phyloP scores from a whole-genome alignment of 2,329 filamentous ascomycete genomes.

The Paracoccidioides lutzii region DNA sequence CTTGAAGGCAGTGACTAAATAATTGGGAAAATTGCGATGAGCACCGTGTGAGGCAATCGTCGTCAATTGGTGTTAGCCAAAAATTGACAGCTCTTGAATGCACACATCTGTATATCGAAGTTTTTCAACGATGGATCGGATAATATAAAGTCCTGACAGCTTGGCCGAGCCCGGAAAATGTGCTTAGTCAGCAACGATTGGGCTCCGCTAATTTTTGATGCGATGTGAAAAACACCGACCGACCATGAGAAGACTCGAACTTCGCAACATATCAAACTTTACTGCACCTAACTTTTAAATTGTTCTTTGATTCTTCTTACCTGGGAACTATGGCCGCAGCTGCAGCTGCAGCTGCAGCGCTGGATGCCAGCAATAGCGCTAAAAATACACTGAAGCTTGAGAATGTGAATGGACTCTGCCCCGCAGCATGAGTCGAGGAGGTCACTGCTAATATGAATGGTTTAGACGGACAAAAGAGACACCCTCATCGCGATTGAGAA shows the following conservation, averaged over 20 bases:
- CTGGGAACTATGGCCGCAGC: conserved; percentile 27
- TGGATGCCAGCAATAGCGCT: conserved; percentile 42
- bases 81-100: neutral
- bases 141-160: neutral
- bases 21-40: neutral
- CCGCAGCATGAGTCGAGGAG: conserved; percentile 9
- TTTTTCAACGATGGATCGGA: neutral
- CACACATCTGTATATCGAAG: neutral
- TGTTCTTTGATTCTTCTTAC: neutral
- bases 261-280: neutral
- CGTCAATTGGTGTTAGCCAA: neutral
- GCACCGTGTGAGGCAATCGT: neutral
- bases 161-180: too few relatives aligned
- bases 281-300: neutral
- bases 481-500: conserved; percentile 72
- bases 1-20: conserved; percentile 4
- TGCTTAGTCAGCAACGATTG: neutral
- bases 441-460: conserved; percentile 10
- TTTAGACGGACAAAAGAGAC: conserved; percentile 74
- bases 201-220: neutral
- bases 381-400: conserved; percentile 55
- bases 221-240: neutral
- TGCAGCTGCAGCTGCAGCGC: conserved; percentile 41
- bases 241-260: neutral
- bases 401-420: conserved; percentile 32